Evolutionary conservation across 2,329 filamentous ascomycete genomes (phyloP), one percentile per base, ranked within the genome.

Genomic region (Penicillium sp.): DNA sequence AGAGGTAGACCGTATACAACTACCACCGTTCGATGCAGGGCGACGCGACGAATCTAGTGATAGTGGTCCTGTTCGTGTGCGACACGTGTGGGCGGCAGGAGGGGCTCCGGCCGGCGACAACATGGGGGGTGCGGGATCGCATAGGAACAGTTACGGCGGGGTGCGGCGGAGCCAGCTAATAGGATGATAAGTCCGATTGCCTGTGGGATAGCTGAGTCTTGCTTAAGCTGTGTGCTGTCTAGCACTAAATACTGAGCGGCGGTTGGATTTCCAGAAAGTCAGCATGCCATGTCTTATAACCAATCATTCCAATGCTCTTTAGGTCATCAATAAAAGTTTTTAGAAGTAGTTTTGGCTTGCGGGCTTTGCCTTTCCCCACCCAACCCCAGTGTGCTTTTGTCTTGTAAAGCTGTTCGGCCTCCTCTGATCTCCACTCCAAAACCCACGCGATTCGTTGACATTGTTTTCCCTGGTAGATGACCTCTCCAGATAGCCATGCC

Each of bases 291-390:
- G 37, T 34, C 46, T 49, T 27, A 49, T 49, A 42, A 17, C 46
- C 46, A 21, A 49, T 21, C 37, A 49, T 49, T 23, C 15, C 29
- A 34, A 49, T 10, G 37, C 46, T 42, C 46, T 49, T 49, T 36
- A 42, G 32, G 46, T 42, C 27, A 34, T 49, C 37, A 34, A 49
- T 49, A 30, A 49, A 49, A 27, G 40, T 49, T 13, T 49, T 36
- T 10, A 49, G 20, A 32, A 30, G 27, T 12, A 49, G 46, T 41
- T 34, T 36, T 27, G 18, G 36, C 21, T 67, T 67, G 59, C 42
- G 1, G 20, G 10, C 24, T 45, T 45, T 45, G 30, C 42, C 42
- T 24, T 34, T 13, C 30, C 15, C 18, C 42, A 15, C 42, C 23
- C 29, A 23, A 13, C 17, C 42, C 42, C 30, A 45, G 10, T 33